Evolutionary conservation across 108 stramenopile species (phyloP).

Genomic region (Pseudonitzschia delicatissima): DNA sequence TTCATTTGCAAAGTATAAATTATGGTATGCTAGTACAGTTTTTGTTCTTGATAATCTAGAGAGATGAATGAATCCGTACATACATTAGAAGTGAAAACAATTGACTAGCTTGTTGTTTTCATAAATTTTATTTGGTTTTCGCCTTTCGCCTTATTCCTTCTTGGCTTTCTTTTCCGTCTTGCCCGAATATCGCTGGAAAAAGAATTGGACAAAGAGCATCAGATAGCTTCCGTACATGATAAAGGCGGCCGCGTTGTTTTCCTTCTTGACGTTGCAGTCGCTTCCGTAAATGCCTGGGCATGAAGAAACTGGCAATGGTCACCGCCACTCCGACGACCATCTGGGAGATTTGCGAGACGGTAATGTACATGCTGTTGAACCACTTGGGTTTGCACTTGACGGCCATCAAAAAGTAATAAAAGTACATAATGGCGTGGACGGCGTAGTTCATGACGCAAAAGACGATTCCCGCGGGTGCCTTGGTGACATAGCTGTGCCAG

Average conservation of each 20-base stretch:
- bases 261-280: conserved; percentile 32
- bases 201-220: conserved; percentile 87
- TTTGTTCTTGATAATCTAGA: too few species aligned
- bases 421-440: conserved; percentile 99
- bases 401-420: conserved; percentile 96
- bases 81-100: too few species aligned
- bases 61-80: too few species aligned
- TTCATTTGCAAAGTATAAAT: too few species aligned
- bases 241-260: conserved; percentile 85
- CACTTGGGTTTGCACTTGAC: conserved; percentile 70
- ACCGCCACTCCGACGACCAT: conserved; percentile 92
- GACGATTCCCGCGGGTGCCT: conserved; percentile 88
- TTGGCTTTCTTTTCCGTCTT: conserved; percentile 18
- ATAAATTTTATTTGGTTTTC: not conserved
- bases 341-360: conserved; percentile 88
- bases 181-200: conserved; percentile 71
- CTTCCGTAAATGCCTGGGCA: conserved; percentile 32
- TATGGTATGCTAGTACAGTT: too few species aligned
- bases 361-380: conserved; percentile 86
- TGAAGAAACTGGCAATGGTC: conserved; percentile 67
- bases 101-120: not conserved
- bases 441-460: conserved; percentile 99
- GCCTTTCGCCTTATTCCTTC: not conserved
- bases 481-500: conserved; percentile 94
- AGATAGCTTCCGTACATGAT: conserved; percentile 91